Percentiles rank a stretch among this genome's conserved stretches.
phyloP scores from a whole-genome alignment of 2,329 filamentous ascomycete species.

The Ceratocystiopsis sp. region DNA sequence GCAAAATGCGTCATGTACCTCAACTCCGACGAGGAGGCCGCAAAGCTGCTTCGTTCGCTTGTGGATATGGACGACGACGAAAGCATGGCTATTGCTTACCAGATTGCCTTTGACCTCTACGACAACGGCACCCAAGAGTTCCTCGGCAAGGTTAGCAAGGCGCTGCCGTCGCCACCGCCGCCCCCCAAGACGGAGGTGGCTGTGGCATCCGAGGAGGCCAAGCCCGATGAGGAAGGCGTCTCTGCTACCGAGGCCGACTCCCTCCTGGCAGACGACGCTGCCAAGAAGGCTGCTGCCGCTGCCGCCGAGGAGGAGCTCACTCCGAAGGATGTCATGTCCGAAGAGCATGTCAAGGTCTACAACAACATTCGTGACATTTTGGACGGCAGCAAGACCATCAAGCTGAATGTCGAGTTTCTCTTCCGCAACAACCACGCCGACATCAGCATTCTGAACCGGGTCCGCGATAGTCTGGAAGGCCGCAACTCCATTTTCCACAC shows the following conservation, averaged over 20 bases:
- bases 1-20: slow-evolving; percentile 95
- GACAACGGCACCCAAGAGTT: slow-evolving; percentile 99
- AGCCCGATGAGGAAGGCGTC: slow-evolving; percentile 24
- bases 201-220: slow-evolving; percentile 17
- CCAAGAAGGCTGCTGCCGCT: slow-evolving; percentile 22
- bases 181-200: slow-evolving; percentile 26
- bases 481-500: slow-evolving; percentile 98
- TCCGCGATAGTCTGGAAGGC: slow-evolving; percentile 86
- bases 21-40: slow-evolving; percentile 80
- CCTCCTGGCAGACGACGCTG: slow-evolving; percentile 31
- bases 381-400: slow-evolving; percentile 82
- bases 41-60: slow-evolving; percentile 66
- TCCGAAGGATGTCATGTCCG: slow-evolving; percentile 22
- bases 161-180: slow-evolving; percentile 43
- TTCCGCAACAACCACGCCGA: slow-evolving; percentile 81
- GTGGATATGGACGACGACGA: slow-evolving; percentile 63
- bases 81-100: slow-evolving; percentile 77
- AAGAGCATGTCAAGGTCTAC: slow-evolving; percentile 39
- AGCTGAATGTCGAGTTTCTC: slow-evolving; percentile 88
- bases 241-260: slow-evolving; percentile 28
- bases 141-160: slow-evolving; percentile 69
- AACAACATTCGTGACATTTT: slow-evolving; percentile 52
- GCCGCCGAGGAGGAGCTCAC: slow-evolving; percentile 31
- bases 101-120: slow-evolving; percentile 95
- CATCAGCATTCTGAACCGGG: slow-evolving; percentile 82